These are phyloP conservation scores for Russula earlei DNA, from an alignment of 768 basidiomycete genomes.

Conservation along the genomic window DNA sequence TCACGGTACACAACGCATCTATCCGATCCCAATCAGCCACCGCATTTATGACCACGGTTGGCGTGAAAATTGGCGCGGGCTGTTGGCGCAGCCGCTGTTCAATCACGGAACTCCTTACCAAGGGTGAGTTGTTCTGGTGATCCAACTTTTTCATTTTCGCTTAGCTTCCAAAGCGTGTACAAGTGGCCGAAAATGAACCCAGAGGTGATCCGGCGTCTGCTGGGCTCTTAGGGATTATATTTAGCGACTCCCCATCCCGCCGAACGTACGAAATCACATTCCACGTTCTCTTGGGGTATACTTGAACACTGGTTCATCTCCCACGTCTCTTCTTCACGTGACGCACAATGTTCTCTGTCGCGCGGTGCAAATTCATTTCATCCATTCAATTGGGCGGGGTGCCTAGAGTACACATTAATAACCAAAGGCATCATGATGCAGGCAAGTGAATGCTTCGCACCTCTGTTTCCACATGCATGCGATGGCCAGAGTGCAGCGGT, in stretches of 20 bases:
- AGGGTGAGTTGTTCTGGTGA: not conserved
- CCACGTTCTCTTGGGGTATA: not conserved
- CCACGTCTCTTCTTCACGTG: not conserved
- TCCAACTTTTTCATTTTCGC: not conserved
- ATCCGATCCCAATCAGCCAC: constrained; percentile 7
- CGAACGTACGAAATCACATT: not conserved
- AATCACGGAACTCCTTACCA: not conserved
- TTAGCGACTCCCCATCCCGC: too few relatives aligned
- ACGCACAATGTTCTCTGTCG: not conserved
- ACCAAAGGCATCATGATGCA: not conserved
- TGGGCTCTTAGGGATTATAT: not conserved
- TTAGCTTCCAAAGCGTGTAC: not conserved
- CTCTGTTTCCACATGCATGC: constrained; percentile 45
- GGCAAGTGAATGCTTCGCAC: constrained; percentile 23
- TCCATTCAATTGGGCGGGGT: not conserved
- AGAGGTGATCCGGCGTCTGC: constrained; percentile 13
- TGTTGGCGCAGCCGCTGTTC: constrained; percentile 10
- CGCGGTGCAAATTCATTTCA: not conserved
- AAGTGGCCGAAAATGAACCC: constrained; percentile 20
- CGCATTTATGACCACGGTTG: constrained; percentile 20
- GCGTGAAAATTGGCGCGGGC: constrained; percentile 18
- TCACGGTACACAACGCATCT: not conserved
- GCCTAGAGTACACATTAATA: not conserved
- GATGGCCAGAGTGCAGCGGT: constrained; percentile 43
- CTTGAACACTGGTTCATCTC: not conserved